phyloP scores from a whole-genome alignment of 2,329 filamentous ascomycete species.

The Ambrosiella beaveri region DNA sequence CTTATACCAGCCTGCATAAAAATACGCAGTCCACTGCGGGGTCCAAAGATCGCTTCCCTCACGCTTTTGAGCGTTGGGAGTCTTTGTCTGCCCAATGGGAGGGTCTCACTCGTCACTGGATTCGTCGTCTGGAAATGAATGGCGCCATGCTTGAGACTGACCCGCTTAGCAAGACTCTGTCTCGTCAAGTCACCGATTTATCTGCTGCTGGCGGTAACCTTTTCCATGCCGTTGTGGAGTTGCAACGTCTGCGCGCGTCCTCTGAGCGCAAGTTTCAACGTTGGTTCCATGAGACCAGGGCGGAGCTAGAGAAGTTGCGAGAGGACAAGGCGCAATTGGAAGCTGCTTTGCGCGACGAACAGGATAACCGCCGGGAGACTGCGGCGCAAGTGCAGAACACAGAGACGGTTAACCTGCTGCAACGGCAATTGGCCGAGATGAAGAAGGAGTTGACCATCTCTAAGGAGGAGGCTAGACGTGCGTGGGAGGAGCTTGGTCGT shows the following conservation, averaged over 20 bases:
- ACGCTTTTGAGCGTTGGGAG: constrained; percentile 96
- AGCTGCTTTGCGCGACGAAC: constrained; percentile 54
- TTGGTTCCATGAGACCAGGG: constrained; percentile 92
- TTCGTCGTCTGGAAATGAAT: constrained; percentile 79
- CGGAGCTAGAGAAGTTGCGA: constrained; percentile 69
- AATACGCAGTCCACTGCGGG: constrained; percentile 19
- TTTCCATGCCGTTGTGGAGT: constrained; percentile 91
- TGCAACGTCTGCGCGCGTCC: constrained; percentile 82
- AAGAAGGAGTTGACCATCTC: constrained; percentile 84
- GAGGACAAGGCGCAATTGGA: constrained; percentile 74
- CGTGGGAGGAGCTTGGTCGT: constrained; percentile 91
- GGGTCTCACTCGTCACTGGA: constrained; percentile 93
- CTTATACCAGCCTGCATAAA: constrained; percentile 15
- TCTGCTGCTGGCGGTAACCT: constrained; percentile 92
- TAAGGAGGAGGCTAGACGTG: constrained; percentile 84
- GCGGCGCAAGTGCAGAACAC: constrained; percentile 9
- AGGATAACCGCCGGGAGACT: constrained; percentile 56
- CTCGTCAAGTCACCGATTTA: constrained; percentile 89
- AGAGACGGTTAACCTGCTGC: constrained; percentile 24
- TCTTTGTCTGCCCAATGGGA: constrained; percentile 96
- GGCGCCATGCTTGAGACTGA: constrained; percentile 68
- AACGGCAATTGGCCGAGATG: constrained; percentile 76
- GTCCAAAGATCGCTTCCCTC: constrained; percentile 56
- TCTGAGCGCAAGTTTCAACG: constrained; percentile 96
- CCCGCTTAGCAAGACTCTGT: constrained; percentile 71